A percentile compares a stretch with the other conserved stretches of the same genome.
These are phyloP conservation scores for Triticum aestivum DNA, from an alignment of 176 grass and related monocot species.

Conservation along the genomic window IWGSC_CS_RefSeq_v2.1 NC_057806.1:400928205-400928704, in stretches of 20 bases:
- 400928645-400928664: not conserved
- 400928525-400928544: not conserved
- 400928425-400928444: slow-evolving; percentile 79
- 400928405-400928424: slow-evolving; percentile 76
- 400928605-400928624: not conserved
- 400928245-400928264: not conserved
- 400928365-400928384: slow-evolving; percentile 88
- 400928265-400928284: not conserved
- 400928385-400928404: slow-evolving; percentile 76
- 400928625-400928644: not conserved
- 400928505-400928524: not conserved
- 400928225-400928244: not conserved
- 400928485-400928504: not conserved
- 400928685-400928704: not conserved
- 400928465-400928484: not conserved
- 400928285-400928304: not conserved
- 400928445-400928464: not conserved
- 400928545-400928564: not conserved
- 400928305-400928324: slow-evolving; percentile 11
- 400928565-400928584: not conserved
- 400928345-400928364: slow-evolving; percentile 66
- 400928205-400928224: slow-evolving; percentile 4
- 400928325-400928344: slow-evolving; percentile 19
- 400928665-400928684: not conserved
- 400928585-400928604: not conserved